Conservation (phyloP, 2,329 filamentous ascomycete species). For the Diaporthe amygdali region DNA sequence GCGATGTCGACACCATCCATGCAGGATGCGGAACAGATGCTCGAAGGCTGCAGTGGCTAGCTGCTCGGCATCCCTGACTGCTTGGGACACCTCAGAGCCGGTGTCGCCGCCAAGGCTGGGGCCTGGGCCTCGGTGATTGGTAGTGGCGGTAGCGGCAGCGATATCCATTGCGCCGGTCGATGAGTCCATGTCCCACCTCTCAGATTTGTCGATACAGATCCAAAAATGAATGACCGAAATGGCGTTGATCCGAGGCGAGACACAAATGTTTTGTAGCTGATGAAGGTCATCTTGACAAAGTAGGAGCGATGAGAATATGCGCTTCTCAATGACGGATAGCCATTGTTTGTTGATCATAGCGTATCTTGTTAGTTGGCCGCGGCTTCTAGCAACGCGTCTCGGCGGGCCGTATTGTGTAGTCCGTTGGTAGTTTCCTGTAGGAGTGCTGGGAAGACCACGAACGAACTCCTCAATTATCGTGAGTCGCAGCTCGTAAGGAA, state of each 20-base stretch:
- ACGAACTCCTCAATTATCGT: not conserved
- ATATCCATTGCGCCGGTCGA: rapidly evolving
- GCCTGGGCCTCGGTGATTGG: too few relatives aligned
- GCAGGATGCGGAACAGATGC: not conserved
- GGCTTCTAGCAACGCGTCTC: too few relatives aligned
- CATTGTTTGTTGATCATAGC: not conserved
- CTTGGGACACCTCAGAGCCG: too few relatives aligned
- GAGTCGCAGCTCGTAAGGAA: not conserved
- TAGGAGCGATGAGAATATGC: not conserved
- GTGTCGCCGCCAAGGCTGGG: too few relatives aligned
- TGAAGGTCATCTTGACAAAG: not conserved
- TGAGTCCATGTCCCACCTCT: too few relatives aligned
- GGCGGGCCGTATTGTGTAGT: too few relatives aligned
- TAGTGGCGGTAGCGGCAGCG: too few relatives aligned
- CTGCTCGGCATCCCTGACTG: not conserved
- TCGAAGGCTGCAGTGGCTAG: not conserved
- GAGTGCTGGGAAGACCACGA: too few relatives aligned
- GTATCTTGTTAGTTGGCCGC: not conserved
- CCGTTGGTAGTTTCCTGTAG: too few relatives aligned
- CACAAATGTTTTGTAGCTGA: not conserved
- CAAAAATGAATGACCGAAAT: not conserved
- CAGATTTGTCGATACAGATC: not conserved
- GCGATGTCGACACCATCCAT: not conserved
- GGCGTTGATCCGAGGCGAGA: not conserved
- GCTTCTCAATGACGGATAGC: not conserved